These are phyloP conservation scores for Barbarea vulgaris DNA, from an alignment of 345 rosid genomes.

Conservation along the genomic window DNA sequence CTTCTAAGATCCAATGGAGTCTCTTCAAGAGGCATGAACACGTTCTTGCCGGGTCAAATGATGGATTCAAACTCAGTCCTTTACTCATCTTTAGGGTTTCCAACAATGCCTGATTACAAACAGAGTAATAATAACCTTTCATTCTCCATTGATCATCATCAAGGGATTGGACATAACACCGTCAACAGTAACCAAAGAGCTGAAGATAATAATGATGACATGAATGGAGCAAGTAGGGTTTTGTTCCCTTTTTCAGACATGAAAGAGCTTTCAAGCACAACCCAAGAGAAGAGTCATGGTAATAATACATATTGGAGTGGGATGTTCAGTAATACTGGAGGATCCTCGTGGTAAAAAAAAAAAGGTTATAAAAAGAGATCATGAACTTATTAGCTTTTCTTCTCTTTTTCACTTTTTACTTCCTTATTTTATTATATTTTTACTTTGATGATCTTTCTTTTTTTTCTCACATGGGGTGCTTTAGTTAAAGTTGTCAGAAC, in stretches of 20 bases:
- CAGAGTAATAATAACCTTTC: conserved; percentile 37
- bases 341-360: conserved; percentile 38
- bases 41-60: conserved; percentile 43
- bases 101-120: conserved; percentile 39
- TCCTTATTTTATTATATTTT: conserved; percentile 26
- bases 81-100: conserved; percentile 44
- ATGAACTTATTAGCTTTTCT: conserved; percentile 9
- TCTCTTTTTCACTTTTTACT: conserved; percentile 19
- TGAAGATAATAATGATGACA: conserved; percentile 32
- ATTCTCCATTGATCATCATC: conserved; percentile 38
- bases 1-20: conserved; percentile 42
- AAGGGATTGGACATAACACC: conserved; percentile 38
- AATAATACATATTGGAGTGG: conserved; percentile 41
- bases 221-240: conserved; percentile 41
- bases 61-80: conserved; percentile 43
- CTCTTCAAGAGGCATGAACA: conserved; percentile 42
- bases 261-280: conserved; percentile 40
- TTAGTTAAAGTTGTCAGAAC: conserved; percentile 45
- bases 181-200: conserved; percentile 27
- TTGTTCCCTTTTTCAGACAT: conserved; percentile 44
- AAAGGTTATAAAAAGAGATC: conserved; percentile 31
- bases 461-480: conserved; percentile 46
- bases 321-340: conserved; percentile 43
- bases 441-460: conserved; percentile 38
- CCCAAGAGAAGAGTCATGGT: conserved; percentile 37